These are phyloP conservation scores for Xylaria flabelliformis DNA, from an alignment of 495 filamentous ascomycete species.

Conservation along the genomic window DNA sequence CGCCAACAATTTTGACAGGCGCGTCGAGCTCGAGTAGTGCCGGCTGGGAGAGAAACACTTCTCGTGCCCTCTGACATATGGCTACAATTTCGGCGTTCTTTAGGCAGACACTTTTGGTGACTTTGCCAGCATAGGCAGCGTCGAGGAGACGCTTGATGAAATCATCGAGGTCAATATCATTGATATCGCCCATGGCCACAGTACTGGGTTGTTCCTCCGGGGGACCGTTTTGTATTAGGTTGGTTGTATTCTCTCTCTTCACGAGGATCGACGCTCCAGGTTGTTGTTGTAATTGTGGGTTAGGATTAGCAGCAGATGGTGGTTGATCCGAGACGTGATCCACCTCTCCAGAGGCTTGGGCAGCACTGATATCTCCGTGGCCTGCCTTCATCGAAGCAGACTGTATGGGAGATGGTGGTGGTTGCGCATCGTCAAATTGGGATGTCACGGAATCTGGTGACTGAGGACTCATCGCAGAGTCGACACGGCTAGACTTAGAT, in stretches of 20 bases:
- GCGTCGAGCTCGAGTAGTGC: slow-evolving; percentile 89
- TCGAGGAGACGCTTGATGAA: slow-evolving; percentile 95
- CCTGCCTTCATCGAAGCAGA: slow-evolving; percentile 71
- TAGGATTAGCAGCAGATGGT: slow-evolving; percentile 62
- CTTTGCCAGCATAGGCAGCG: slow-evolving; percentile 93
- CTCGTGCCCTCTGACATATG: slow-evolving; percentile 84
- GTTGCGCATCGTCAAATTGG: slow-evolving; percentile 63
- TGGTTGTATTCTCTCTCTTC: slow-evolving; percentile 70
- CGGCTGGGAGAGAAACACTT: slow-evolving; percentile 90
- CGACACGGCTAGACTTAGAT: slow-evolving; percentile 47
- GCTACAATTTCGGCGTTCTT: slow-evolving; percentile 97
- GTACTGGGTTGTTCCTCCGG: slow-evolving; percentile 47
- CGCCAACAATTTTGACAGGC: slow-evolving; percentile 98
- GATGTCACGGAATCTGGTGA: slow-evolving; percentile 50
- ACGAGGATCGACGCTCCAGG: slow-evolving; percentile 82
- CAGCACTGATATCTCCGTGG: slow-evolving; percentile 78
- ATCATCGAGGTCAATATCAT: slow-evolving; percentile 92
- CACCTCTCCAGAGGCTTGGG: slow-evolving; percentile 87
- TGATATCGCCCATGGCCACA: slow-evolving; percentile 77
- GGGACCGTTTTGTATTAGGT: slow-evolving; percentile 51
- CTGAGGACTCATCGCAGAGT: slow-evolving; percentile 42
- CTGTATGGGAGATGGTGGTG: slow-evolving; percentile 88
- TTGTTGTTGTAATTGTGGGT: slow-evolving; percentile 55
- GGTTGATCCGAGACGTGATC: slow-evolving; percentile 95
- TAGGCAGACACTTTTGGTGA: slow-evolving; percentile 94